These are phyloP conservation scores for Candida albicans DNA, from an alignment of 1,139 yeast species.

Conservation along the genomic window DNA sequence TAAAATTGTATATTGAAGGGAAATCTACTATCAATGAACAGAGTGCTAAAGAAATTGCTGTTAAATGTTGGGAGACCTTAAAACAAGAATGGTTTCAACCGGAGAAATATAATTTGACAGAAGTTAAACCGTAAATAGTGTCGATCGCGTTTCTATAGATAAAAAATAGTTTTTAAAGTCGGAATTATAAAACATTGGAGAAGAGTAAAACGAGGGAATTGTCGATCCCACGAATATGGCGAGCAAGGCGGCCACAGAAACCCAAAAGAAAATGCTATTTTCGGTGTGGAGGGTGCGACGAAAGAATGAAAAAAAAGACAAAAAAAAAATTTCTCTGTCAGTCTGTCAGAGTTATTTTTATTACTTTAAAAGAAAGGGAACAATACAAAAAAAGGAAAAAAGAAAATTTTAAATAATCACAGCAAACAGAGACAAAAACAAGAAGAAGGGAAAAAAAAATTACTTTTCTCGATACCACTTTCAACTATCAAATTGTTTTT, in stretches of 20 bases:
- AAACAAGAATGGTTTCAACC: constrained; percentile 63
- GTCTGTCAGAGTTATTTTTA: no score
- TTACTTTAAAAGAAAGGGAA: background rate
- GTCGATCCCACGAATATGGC: no score
- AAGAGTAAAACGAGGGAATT: no score
- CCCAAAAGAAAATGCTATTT: no score
- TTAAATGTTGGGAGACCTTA: constrained; percentile 66
- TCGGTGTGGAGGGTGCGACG: background rate
- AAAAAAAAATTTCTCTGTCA: no score
- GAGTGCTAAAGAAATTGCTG: constrained; percentile 53
- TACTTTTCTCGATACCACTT: background rate
- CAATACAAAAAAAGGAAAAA: constrained; percentile 1
- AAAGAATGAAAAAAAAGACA: no score
- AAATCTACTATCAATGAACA: constrained; percentile 40
- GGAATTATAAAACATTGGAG: background rate
- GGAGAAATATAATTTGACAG: constrained; percentile 36
- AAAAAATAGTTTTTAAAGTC: no score
- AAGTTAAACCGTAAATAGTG: constrained; percentile 16
- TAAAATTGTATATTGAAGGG: constrained; percentile 90
- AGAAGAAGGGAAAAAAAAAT: background rate
- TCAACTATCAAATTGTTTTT: background rate
- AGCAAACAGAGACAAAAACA: constrained; percentile 1
- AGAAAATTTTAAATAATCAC: background rate
- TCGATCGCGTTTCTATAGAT: background rate
- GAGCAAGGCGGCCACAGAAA: no score